Evolutionary conservation across 805 yeast species (phyloP).

Genomic region (Myxozyma vanderwaltii): DNA sequence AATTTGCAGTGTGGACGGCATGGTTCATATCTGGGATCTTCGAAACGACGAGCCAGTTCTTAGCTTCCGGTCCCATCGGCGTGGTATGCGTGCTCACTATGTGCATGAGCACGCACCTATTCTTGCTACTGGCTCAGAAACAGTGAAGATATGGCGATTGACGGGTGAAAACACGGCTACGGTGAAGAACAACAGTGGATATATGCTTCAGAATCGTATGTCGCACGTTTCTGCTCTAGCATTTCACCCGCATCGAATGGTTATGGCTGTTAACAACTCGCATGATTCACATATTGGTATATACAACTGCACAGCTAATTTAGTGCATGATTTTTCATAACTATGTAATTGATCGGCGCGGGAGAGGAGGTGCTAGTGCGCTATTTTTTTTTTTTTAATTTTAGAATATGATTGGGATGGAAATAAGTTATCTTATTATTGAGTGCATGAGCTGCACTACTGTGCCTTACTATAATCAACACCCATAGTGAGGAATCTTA

Average conservation of each 20-base stretch:
- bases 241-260: slow-evolving; percentile 94
- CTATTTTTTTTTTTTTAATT: not conserved
- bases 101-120: slow-evolving; percentile 97
- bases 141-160: slow-evolving; percentile 81
- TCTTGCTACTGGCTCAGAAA: slow-evolving; percentile 81
- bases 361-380: no score
- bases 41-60: slow-evolving; percentile 68
- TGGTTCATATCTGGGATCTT: slow-evolving; percentile 88
- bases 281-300: slow-evolving; percentile 74
- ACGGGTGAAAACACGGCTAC: slow-evolving; percentile 71
- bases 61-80: slow-evolving; percentile 58
- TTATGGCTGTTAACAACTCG: slow-evolving; percentile 80
- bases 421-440: not conserved
- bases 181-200: slow-evolving; percentile 52
- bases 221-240: slow-evolving; percentile 65
- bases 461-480: not conserved
- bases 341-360: no score
- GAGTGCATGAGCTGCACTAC: not conserved
- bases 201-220: slow-evolving; percentile 41
- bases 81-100: slow-evolving; percentile 65
- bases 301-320: slow-evolving; percentile 45
- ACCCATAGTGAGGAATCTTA: no score
- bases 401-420: not conserved
- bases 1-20: slow-evolving; percentile 62
- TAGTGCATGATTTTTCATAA: slow-evolving; percentile 27